Evolutionary conservation across 441 rosid species (phyloP).

Genomic region (Lepidium campestre): DNA sequence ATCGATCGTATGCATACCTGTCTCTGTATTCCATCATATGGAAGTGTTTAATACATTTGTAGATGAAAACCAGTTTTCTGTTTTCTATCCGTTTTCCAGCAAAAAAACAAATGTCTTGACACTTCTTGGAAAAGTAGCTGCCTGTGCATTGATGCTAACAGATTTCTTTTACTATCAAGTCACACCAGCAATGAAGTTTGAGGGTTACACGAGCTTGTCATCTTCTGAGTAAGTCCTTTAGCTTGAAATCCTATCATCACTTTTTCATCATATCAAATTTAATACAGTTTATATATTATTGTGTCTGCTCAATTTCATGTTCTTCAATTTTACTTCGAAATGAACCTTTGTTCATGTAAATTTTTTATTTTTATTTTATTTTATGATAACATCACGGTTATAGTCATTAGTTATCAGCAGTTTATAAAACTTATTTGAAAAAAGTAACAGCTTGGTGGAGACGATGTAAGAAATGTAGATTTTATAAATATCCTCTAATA

Average conservation of each 20-base stretch:
- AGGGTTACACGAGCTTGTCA: constrained; percentile 39
- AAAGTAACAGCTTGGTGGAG: background rate
- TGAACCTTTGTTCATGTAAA: constrained; percentile 3
- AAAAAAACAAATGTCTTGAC: constrained; percentile 71
- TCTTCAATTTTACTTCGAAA: background rate
- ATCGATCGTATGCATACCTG: constrained; percentile 5
- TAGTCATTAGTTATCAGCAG: background rate
- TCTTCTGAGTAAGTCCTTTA: constrained; percentile 57
- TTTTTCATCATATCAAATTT: background rate
- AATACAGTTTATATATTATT: background rate
- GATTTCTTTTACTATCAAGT: constrained; percentile 83
- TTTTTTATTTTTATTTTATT: too few relatives aligned
- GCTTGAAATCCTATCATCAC: background rate
- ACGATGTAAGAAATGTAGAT: background rate
- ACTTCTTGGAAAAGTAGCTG: constrained; percentile 85
- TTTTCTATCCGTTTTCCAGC: constrained; percentile 36
- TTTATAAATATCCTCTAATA: background rate
- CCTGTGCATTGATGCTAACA: constrained; percentile 70
- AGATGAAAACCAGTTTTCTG: constrained; percentile 4
- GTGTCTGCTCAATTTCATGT: background rate
- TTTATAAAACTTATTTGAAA: background rate
- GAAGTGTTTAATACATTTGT: background rate
- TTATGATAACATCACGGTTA: background rate
- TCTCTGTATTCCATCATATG: background rate
- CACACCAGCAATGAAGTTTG: constrained; percentile 48